A percentile compares a stretch with the other conserved stretches of the same genome.
These are phyloP conservation scores for Phytopythium litorale DNA, from an alignment of 352 stramenopile genomes.

Conservation along the genomic window DNA sequence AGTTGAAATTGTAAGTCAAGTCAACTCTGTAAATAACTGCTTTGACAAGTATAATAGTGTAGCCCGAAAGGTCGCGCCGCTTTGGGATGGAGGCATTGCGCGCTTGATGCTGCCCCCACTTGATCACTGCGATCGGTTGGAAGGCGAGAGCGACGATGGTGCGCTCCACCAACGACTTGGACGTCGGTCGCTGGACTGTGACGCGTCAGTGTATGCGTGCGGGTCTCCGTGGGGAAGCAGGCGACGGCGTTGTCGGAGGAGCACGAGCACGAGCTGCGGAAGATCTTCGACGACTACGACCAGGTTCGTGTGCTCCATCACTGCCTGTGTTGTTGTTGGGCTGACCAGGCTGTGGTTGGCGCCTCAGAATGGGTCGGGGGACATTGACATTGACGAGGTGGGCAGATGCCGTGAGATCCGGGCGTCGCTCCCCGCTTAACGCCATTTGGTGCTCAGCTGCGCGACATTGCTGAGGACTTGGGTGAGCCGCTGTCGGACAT, in stretches of 20 bases:
- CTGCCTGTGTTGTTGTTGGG: neutral
- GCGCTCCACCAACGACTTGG: neutral
- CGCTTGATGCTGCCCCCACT: neutral
- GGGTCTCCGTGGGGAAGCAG: conserved; percentile 8
- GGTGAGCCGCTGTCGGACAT: conserved; percentile 70
- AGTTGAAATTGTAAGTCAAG: neutral
- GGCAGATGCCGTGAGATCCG: neutral
- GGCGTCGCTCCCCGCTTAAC: neutral
- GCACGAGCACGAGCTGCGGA: conserved; percentile 62
- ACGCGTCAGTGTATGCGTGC: neutral
- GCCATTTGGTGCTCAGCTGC: conserved; percentile 22
- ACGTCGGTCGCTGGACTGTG: neutral
- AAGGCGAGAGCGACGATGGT: neutral
- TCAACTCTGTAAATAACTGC: neutral
- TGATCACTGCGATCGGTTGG: neutral
- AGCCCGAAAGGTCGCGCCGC: neutral
- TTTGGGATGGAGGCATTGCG: neutral
- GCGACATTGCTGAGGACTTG: conserved; percentile 69
- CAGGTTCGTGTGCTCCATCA: conserved; percentile 14
- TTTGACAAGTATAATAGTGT: neutral
- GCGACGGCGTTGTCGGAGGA: conserved; percentile 56
- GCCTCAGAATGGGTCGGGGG: conserved; percentile 54
- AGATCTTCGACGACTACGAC: conserved; percentile 79
- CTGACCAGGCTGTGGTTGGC: neutral
- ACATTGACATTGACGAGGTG: conserved; percentile 72